These are phyloP conservation scores for Apiotrichum sp. DNA, from an alignment of 1,284 basidiomycete genomes.

Conservation along the genomic window DNA sequence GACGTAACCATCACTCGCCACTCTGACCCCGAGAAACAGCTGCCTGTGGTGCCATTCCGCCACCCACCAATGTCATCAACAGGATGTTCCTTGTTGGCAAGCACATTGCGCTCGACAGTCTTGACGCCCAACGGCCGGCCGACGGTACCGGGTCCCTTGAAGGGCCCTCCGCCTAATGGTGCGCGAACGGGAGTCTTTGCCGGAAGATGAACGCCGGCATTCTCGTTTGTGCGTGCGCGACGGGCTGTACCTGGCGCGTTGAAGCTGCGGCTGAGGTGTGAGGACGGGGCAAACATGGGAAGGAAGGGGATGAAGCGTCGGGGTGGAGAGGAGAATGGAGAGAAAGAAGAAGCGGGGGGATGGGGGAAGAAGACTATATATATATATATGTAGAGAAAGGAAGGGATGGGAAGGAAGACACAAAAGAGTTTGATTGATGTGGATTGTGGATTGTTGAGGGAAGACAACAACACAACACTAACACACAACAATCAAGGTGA, in stretches of 20 bases:
- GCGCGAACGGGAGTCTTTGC: slow-evolving; percentile 15
- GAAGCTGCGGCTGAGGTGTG: slow-evolving; percentile 6
- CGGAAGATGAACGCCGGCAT: slow-evolving; percentile 13
- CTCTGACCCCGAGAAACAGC: no score
- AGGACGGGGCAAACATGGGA: slow-evolving; percentile 13
- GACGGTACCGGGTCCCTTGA: slow-evolving; percentile 10
- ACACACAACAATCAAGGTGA: no score
- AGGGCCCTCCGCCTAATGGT: slow-evolving; percentile 5
- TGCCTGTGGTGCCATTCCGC: no score
- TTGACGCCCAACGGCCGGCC: slow-evolving; percentile 13
- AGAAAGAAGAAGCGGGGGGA: neutral
- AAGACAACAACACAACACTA: no score
- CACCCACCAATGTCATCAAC: slow-evolving; percentile 14
- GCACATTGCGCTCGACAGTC: slow-evolving; percentile 15
- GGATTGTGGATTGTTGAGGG: neutral
- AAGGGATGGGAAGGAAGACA: neutral
- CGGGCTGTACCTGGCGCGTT: slow-evolving; percentile 11
- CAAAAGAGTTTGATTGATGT: neutral
- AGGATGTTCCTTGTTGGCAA: slow-evolving; percentile 6
- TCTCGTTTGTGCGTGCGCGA: slow-evolving; percentile 15
- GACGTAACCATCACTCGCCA: no score
- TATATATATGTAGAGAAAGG: neutral
- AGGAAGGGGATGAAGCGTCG: neutral
- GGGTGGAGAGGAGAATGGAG: neutral
- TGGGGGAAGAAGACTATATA: neutral